These are phyloP conservation scores for Scalesia atractyloides DNA, from an alignment of 129 eudicot species.

Conservation along the genomic window DNA sequence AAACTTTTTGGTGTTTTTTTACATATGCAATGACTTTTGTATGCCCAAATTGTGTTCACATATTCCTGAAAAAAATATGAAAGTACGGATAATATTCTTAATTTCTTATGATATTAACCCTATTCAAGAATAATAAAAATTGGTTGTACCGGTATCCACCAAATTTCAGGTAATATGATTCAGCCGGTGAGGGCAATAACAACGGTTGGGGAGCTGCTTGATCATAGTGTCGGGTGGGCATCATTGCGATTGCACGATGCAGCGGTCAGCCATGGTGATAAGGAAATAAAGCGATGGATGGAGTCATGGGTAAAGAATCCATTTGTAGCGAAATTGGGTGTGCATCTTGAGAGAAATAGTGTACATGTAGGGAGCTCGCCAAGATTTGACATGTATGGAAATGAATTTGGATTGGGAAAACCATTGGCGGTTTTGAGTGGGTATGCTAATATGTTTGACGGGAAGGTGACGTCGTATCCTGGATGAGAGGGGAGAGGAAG, in stretches of 20 bases:
- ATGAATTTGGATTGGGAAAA: conserved; percentile 27
- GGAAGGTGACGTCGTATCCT: conserved; percentile 13
- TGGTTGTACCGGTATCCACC: too few species aligned
- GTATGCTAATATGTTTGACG: conserved; percentile 18
- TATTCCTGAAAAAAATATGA: too few species aligned
- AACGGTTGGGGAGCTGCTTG: conserved; percentile 18
- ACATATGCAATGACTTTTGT: too few species aligned
- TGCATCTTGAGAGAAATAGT: background rate
- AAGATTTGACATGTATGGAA: conserved; percentile 16
- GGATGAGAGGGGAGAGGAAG: conserved; percentile 38
- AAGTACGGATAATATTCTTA: too few species aligned
- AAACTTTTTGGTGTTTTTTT: too few species aligned
- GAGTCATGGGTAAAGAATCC: conserved; percentile 18
- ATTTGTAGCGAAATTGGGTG: background rate
- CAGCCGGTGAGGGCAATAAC: background rate
- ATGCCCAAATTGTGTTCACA: too few species aligned
- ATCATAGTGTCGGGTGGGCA: conserved; percentile 19
- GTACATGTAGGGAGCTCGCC: conserved; percentile 13
- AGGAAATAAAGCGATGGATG: background rate
- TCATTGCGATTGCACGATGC: conserved; percentile 7
- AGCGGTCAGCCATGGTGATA: conserved; percentile 17
- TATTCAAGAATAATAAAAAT: too few species aligned
- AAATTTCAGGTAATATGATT: too few species aligned
- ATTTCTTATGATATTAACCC: too few species aligned
- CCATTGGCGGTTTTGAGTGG: conserved; percentile 24